A percentile compares a stretch with the other conserved stretches of the same genome.
phyloP scores from a whole-genome alignment of 495 filamentous ascomycete species.

The Ascobolus immersus region DNA sequence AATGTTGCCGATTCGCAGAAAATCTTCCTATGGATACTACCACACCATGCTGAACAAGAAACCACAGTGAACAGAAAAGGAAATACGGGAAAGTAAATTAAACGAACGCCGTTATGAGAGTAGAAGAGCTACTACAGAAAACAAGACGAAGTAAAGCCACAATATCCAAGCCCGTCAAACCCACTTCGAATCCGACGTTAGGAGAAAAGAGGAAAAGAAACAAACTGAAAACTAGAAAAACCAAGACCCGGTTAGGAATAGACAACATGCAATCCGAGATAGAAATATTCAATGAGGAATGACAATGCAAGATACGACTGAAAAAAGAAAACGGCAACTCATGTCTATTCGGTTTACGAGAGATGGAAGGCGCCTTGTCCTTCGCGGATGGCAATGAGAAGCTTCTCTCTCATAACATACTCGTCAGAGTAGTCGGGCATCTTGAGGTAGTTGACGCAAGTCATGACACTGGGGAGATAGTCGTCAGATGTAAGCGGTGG shows the following conservation, averaged over 20 bases:
- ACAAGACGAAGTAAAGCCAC: no score
- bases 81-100: no score
- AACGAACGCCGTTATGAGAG: no score
- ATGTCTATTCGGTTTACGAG: constrained; percentile 43
- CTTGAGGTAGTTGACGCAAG: constrained; percentile 97
- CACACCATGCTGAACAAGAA: no score
- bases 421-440: constrained; percentile 80
- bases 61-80: no score
- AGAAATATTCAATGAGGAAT: no score
- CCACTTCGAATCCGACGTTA: constrained; percentile 4
- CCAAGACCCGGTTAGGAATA: constrained; percentile 7
- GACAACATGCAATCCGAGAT: constrained; percentile 18
- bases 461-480: constrained; percentile 97
- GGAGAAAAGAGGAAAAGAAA: constrained; percentile 9
- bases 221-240: constrained; percentile 12
- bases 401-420: constrained; percentile 43
- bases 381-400: constrained; percentile 73
- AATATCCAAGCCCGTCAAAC: no score
- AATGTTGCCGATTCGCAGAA: no score
- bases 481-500: constrained; percentile 85
- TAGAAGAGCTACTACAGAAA: no score
- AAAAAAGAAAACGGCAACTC: constrained; percentile 1
- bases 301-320: constrained; percentile 7
- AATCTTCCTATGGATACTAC: no score
- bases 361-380: constrained; percentile 98